Evolutionary conservation across 2,329 filamentous ascomycete genomes (phyloP), one percentile per base, ranked within the genome.

Genomic region (Aspergillus sp.): DNA sequence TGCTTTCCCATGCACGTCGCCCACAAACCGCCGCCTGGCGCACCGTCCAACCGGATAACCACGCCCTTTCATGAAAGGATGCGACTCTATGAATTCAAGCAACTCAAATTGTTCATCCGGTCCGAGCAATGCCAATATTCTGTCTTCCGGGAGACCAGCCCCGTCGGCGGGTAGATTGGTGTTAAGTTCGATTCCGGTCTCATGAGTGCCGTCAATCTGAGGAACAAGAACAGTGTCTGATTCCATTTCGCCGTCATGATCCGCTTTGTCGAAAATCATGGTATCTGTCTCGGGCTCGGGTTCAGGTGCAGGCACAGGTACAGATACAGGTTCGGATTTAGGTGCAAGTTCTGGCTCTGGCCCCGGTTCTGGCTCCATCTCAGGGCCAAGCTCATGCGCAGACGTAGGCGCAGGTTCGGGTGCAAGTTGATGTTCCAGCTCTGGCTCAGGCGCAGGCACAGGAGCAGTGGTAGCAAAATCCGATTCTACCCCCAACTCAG

Each of bases 1-100:
- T 7, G 59, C 58, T 37, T 56, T 43, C 1, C 33, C 32, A 7
- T 50, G 50, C 4, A 65, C n/a, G 15, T 62, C 53, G 0, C 15
- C 15, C 5, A 51, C 43, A 12, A 64, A 66, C 5, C 41, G 47
- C 5, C 45, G 45, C 15, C 60, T 50, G 13, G 45, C 51, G n/a
- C 54, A 55, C 4, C 49, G 52, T 6, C 22, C 17, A 1, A 59
- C 56, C 7, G 57, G 53, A 25, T 55, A 52, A n/a, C 47, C 44
- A 3, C 37, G 37, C 13, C 47, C 33, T 1, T 38, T 32, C 49
- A 61, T 49, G 37, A 63, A 60, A 2, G 50, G 39, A 33, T 61
- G 56, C 3, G 17, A 41, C 9, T 17, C 44, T 37, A 63, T 53
- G 15, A 52, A 59, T 3, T 43, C 17, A 7, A 60, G 32, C 20